A percentile compares a stretch with the other conserved stretches of the same genome.
Evolutionary conservation across 1,139 yeast species (phyloP).

Genomic region (Lodderomyces pseudojiufengensis): DNA sequence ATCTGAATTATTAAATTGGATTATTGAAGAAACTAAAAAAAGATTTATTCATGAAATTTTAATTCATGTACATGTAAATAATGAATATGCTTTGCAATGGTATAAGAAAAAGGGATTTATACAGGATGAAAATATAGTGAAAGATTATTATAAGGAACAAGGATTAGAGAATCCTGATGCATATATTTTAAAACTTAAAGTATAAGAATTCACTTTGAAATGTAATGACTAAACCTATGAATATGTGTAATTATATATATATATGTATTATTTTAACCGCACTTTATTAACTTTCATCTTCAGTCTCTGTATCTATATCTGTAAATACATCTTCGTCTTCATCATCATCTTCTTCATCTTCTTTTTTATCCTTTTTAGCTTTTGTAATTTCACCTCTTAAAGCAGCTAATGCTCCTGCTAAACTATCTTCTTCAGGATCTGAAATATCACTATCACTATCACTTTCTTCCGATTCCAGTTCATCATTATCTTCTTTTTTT

Average conservation of each 20-base stretch:
- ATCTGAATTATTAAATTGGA: constrained; percentile 48
- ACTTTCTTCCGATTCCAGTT: constrained; percentile 21
- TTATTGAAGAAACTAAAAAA: constrained; percentile 51
- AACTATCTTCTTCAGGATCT: constrained; percentile 60
- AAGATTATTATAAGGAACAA: constrained; percentile 51
- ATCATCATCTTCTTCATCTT: constrained; percentile 31
- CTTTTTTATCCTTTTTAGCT: constrained; percentile 21
- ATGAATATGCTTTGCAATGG: constrained; percentile 50
- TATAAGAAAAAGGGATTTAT: constrained; percentile 54
- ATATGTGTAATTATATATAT: too few species aligned
- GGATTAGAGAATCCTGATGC: constrained; percentile 48
- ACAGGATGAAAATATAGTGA: constrained; percentile 31
- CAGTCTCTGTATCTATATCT: constrained; percentile 52
- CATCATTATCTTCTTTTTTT: constrained; percentile 17
- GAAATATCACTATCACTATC: constrained; percentile 54
- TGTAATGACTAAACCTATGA: too few species aligned
- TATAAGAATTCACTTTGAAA: constrained; percentile 1
- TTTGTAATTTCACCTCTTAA: constrained; percentile 52
- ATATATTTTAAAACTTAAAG: constrained; percentile 8
- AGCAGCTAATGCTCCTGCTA: constrained; percentile 65
- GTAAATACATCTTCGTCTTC: constrained; percentile 36
- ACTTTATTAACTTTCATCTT: constrained; percentile 34
- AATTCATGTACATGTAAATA: constrained; percentile 56
- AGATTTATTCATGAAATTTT: constrained; percentile 53
- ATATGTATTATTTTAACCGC: too few species aligned